phyloP scores from a whole-genome alignment of 1,284 basidiomycete genomes.

The Marasmius oreades region DNA sequence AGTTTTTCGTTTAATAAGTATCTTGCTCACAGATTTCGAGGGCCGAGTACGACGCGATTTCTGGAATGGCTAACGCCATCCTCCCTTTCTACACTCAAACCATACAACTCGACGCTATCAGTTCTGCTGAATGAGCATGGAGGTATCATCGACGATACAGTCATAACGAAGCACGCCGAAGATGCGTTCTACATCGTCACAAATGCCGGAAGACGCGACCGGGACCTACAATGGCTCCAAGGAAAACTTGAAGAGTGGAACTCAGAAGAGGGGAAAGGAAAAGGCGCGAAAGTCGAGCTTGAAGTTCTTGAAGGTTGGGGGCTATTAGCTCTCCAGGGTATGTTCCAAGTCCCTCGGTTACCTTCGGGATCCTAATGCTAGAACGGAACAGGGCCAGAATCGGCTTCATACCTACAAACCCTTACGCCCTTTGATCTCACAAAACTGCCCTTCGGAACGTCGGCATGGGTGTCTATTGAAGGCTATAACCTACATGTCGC shows the following conservation, averaged over 20 bases:
- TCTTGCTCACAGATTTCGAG: conserved; percentile 56
- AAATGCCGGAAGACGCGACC: conserved; percentile 85
- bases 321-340: conserved; percentile 87
- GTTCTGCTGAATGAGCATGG: conserved; percentile 87
- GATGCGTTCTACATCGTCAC: conserved; percentile 93
- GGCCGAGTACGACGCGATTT: conserved; percentile 72
- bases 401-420: conserved; percentile 74
- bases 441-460: conserved; percentile 76
- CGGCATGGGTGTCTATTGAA: conserved; percentile 73
- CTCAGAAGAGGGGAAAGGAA: conserved; percentile 37
- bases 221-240: conserved; percentile 80
- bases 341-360: conserved; percentile 11
- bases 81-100: conserved; percentile 62
- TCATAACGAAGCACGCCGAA: conserved; percentile 82
- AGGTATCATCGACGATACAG: conserved; percentile 93
- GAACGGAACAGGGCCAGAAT: conserved; percentile 66
- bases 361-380: conserved; percentile 1
- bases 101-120: conserved; percentile 78
- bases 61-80: conserved; percentile 85
- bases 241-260: conserved; percentile 78
- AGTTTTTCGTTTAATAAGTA: neutral
- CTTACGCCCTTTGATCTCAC: conserved; percentile 74
- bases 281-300: conserved; percentile 68
- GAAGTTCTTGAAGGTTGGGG: conserved; percentile 86
- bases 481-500: conserved; percentile 87